These are phyloP conservation scores for Ilex aquifolium DNA, from an alignment of 257 asterid genomes.

Conservation along the genomic window DNA sequence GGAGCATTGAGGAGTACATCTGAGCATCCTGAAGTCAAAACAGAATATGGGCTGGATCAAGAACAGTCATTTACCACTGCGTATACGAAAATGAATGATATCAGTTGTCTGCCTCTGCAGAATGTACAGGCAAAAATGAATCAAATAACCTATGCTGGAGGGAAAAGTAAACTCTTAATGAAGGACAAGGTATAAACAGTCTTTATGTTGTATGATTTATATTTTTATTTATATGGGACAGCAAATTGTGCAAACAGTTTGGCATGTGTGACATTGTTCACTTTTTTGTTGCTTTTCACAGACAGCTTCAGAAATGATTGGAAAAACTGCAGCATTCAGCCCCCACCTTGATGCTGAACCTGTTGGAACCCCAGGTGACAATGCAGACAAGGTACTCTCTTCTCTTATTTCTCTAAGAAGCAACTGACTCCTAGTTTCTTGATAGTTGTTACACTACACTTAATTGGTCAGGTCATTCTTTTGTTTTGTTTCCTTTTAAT, in stretches of 20 bases:
- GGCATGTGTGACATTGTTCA: too few species aligned
- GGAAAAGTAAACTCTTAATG: slow-evolving; percentile 34
- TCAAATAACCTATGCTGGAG: slow-evolving; percentile 41
- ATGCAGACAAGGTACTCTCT: slow-evolving; percentile 17
- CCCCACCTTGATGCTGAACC: slow-evolving; percentile 11
- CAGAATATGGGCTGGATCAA: slow-evolving; percentile 40
- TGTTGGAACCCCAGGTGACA: slow-evolving; percentile 4
- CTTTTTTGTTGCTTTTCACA: slow-evolving; percentile 11
- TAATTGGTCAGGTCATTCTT: too few species aligned
- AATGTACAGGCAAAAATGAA: slow-evolving; percentile 53
- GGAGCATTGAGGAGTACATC: slow-evolving; percentile 31
- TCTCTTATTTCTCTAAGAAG: background rate
- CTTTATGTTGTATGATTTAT: too few species aligned
- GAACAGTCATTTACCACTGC: slow-evolving; percentile 35
- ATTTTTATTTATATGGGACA: too few species aligned
- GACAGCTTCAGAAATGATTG: slow-evolving; percentile 19
- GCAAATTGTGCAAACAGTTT: too few species aligned
- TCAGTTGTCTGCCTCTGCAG: slow-evolving; percentile 31
- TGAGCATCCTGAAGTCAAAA: slow-evolving; percentile 35
- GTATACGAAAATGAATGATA: slow-evolving; percentile 31
- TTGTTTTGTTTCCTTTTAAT: too few species aligned
- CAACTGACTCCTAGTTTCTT: too few species aligned
- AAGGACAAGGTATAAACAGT: slow-evolving; percentile 44
- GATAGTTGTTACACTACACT: too few species aligned
- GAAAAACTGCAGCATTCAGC: slow-evolving; percentile 14